Base-by-base conservation (phyloP, 1,284 basidiomycete species). In the Ustilago sp. region DNA sequence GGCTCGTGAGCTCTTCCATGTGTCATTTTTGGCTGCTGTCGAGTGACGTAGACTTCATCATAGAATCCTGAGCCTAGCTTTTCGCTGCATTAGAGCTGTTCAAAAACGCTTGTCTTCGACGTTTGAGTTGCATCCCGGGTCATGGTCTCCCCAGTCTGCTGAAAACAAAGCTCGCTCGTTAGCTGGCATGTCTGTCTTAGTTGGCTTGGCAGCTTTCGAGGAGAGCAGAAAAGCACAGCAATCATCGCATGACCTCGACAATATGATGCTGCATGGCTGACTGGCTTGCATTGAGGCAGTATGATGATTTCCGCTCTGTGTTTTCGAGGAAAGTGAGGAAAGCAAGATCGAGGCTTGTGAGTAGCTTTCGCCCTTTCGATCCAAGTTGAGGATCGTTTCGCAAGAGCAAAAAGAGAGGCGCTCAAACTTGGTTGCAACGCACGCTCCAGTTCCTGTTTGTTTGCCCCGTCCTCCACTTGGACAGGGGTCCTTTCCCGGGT, bases 41-140 rank as follows among this genome's bases (percentile, higher is more conserved):
- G 50, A 66, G 63, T 66, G 68, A 71, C 68, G 68, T 71, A 66
- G 48, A 17, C 32, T 15, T 6, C 36, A 32, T 19, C 39, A 52
- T 31, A 4, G 36, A 12, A 28, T 28, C 9, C 23, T n/a, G 54
- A 41, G 28, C 28, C 34, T 53, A 17, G 19, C 31, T 48, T 17
- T n/a, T 45, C n/a, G 48, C 23, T 50, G 48, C 48, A 50, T 5
- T 28, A 28, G 28, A 28, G 17, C 36, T 51, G 35, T 38, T 43
- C 23, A 28, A 31, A 31, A 45, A 17, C 50, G 36, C 50, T 45
- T 61, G 39, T n/a, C 59, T 51, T 34, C 47, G 51, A 38, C 8
- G 35, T 51, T 35, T 28, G 23, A 28, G 23, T 28, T 28, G 23
- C 23, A 28, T 28, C 23, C 23, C 23, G 3, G 23, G 3, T 28